Percentiles rank a stretch among this genome's conserved stretches.
Evolutionary conservation across 2,329 filamentous ascomycete species (phyloP).

Genomic region (Cryphonectria naterciae): DNA sequence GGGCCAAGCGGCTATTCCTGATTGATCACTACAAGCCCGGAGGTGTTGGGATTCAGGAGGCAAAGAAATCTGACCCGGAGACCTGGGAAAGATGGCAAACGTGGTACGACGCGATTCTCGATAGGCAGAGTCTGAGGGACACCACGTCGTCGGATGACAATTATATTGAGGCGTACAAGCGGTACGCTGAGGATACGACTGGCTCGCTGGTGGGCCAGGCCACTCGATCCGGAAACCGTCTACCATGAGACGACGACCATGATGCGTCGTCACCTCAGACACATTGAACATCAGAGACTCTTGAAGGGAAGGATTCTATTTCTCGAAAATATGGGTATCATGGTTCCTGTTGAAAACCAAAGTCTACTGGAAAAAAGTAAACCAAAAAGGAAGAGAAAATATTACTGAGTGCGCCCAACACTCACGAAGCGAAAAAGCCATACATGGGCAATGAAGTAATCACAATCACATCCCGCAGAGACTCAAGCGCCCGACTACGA

Average conservation of each 20-base stretch:
- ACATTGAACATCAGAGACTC: neutral
- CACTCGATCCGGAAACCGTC: slow-evolving; percentile 62
- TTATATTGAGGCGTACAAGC: slow-evolving; percentile 70
- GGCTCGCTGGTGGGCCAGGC: slow-evolving; percentile 65
- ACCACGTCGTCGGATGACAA: slow-evolving; percentile 70
- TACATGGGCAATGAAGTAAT: neutral
- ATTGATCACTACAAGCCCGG: slow-evolving; percentile 75
- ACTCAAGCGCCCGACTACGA: neutral
- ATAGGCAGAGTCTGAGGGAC: slow-evolving; percentile 64
- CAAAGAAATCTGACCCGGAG: slow-evolving; percentile 54
- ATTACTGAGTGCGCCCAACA: neutral
- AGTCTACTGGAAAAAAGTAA: neutral
- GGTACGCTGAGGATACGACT: slow-evolving; percentile 69
- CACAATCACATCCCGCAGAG: neutral
- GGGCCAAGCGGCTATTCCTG: slow-evolving; percentile 72
- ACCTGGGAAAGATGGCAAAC: slow-evolving; percentile 67
- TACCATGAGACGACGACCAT: slow-evolving; percentile 52
- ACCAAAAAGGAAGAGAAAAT: neutral
- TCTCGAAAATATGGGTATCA: slow-evolving; percentile 8
- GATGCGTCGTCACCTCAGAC: neutral
- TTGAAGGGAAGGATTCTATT: neutral
- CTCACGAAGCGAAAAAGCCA: neutral
- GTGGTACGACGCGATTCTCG: slow-evolving; percentile 65
- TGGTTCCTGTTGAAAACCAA: neutral
- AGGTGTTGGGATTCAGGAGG: slow-evolving; percentile 50